Percentiles rank a stretch among this genome's conserved stretches.
Conservation (phyloP, 2,329 filamentous ascomycete species). For the Colletotrichum sp. region DNA sequence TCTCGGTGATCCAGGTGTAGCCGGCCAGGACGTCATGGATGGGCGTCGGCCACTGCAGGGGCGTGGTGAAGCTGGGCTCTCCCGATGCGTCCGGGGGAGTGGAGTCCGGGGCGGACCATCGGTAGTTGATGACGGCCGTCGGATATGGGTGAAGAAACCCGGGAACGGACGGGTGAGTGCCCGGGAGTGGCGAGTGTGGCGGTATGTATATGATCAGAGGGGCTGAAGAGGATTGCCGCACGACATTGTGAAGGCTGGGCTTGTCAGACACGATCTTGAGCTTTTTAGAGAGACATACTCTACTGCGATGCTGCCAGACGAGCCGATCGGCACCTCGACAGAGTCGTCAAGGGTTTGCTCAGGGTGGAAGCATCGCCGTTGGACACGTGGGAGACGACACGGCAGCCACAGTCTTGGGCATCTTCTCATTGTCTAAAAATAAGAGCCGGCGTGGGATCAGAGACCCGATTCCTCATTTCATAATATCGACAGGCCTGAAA, state of each 20-base stretch:
- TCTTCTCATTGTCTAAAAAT: constrained; percentile 17
- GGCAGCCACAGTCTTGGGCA: constrained; percentile 14
- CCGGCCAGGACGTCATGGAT: constrained; percentile 61
- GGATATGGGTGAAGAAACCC: constrained; percentile 46
- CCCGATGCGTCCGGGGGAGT: not conserved
- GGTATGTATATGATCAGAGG: constrained; percentile 64
- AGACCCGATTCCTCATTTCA: not conserved
- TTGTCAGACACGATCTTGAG: constrained; percentile 20
- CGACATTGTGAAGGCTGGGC: constrained; percentile 54
- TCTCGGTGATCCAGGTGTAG: constrained; percentile 56
- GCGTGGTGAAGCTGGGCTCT: constrained; percentile 21
- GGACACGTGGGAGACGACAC: constrained; percentile 1
- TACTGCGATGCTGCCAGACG: constrained; percentile 52
- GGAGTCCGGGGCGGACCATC: constrained; percentile 48
- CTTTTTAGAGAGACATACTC: constrained; percentile 44
- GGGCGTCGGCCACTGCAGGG: constrained; percentile 58
- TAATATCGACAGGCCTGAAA: not conserved
- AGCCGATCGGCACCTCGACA: constrained; percentile 52
- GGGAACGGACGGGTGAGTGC: constrained; percentile 36
- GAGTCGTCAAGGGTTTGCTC: constrained; percentile 33
- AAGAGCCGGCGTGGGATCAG: not conserved
- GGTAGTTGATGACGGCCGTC: constrained; percentile 63
- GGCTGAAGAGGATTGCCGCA: constrained; percentile 35
- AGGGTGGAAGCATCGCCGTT: constrained; percentile 18
- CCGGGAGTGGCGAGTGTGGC: constrained; percentile 41